Base-by-base conservation (phyloP, 352 stramenopile genomes). In the Saprolegnia diclina region DNA sequence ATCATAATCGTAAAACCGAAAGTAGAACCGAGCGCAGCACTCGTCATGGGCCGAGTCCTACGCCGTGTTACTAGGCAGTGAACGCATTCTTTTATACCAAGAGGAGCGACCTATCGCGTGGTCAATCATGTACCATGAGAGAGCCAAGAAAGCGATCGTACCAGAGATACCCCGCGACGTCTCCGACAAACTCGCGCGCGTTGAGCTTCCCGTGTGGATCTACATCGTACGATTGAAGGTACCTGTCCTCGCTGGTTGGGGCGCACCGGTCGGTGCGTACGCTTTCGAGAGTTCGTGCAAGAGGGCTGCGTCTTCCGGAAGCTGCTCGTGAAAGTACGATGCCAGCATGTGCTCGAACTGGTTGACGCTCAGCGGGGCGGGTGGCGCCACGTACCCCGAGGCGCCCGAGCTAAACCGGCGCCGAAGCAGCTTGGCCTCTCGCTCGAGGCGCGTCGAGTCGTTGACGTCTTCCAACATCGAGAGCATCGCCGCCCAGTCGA, bases 1-100 rank as follows among this genome's bases (percentile, higher is more conserved):
- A 21, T 66, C 57, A 40, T 66, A 66, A n/a, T 66, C 57, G 22
- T 54, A 66, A 24, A 55, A 66, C 7, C 57, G 57, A 66, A 66
- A 66, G 57, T 66, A 66, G 11, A 66, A 66, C 26, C 57, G 57
- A 21, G 57, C 26, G 24, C 56, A 52, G 6, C 24, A n/a, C 18
- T 65, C 56, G 56, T 65, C 56, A 24, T 48, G 40, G 13, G 6
- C 26, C 35, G 40, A 32, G 40, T 65, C 32, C 42, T 48, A 48
- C 42, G 13, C 42, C 11, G 1, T n/a, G 42, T 48, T 7, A 3
- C 4, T 4, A n/a, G 42, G 10, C 42, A n/a, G 11, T n/a, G 18
- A 3, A 14, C 13, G 18, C 4, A 10, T 3, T n/a, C 2, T 1
- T 11, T 48, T n/a, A n/a, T 48, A 48, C 42, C 13, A 48, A n/a